Evolutionary conservation across 179 eudicot genomes (phyloP), one percentile per base, ranked within the genome.

Genomic region (Heliamphora pulchella): DNA sequence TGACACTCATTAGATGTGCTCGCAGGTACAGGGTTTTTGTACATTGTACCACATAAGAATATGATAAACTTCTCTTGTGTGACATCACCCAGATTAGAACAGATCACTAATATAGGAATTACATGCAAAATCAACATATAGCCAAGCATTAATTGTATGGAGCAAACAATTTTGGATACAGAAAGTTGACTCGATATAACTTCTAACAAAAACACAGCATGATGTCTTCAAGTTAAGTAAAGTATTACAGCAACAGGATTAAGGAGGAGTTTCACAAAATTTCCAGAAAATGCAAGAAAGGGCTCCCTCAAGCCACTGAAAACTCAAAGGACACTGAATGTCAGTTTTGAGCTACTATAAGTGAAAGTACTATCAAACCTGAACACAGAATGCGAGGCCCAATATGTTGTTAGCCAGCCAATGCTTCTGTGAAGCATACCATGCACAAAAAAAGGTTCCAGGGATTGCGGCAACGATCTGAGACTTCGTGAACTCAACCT

Each of bases 401-500:
- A 96, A 82, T 77, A 83, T 85, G 81, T 93, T 94, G 89, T 96
- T 96, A 72, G 99, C 98, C 62, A 96, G 88, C 99, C 99, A 96
- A 86, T 96, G 99, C 88, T 96, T 96, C 91, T 91, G 84, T 78
- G 87, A 85, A 81, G 98, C 99, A 84, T 96, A 96, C 97, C 98
- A 96, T 18, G 89, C 96, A 82, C 98, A 96, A 84, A 96, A 93
- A 81, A 96, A 92, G 79, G 88, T 83, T 74, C 98, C 97, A 66
- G 98, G 97, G 70, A 96, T 92, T 67, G 91, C 97, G 4, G 99
- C 98, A 70, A 93, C 85, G 54, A 91, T 81, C 86, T 93, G 98
- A 61, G 98, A 96, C 88, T 88, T 91, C 71, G 98, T 94, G 78
- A 94, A 94, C 86, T 94, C 98, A 80, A 94, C 80, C 88, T 93